Evolutionary conservation across 169 alveolate species (phyloP).

Genomic region (Plasmodium inui): DNA sequence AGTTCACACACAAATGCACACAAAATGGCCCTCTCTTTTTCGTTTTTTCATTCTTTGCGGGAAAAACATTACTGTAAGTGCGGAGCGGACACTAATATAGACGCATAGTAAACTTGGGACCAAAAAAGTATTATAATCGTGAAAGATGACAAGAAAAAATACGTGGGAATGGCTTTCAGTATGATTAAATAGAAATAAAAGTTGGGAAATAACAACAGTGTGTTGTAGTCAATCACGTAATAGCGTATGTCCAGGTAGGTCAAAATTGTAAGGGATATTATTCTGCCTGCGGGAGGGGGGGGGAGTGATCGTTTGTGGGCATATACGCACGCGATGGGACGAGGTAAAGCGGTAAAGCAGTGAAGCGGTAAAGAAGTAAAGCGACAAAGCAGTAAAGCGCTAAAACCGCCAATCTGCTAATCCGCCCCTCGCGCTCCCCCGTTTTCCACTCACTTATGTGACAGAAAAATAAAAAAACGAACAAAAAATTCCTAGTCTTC

Average conservation of each 20-base stretch:
- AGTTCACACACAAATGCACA: conserved; percentile 16
- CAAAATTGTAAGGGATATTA: conserved; percentile 15
- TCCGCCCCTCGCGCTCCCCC: not conserved
- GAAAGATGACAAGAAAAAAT: conserved; percentile 53
- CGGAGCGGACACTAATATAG: conserved; percentile 44
- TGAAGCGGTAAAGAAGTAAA: not conserved
- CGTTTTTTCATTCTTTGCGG: not conserved
- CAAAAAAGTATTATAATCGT: conserved; percentile 59
- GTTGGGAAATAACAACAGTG: conserved; percentile 34
- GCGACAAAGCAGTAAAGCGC: not conserved
- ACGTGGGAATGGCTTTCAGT: conserved; percentile 43
- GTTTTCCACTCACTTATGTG: conserved; percentile 38
- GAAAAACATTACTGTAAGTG: conserved; percentile 23
- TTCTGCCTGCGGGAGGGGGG: conserved; percentile 26
- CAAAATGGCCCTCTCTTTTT: not conserved
- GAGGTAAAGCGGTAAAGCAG: not conserved
- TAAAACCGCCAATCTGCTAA: not conserved
- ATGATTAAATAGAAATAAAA: conserved; percentile 24
- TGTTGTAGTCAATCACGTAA: conserved; percentile 38
- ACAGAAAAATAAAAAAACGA: conserved; percentile 49
- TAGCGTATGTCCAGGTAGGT: conserved; percentile 38
- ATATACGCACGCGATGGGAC: not conserved
- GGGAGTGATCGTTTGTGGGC: not conserved
- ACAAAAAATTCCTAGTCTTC: conserved; percentile 48
- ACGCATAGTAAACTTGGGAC: conserved; percentile 72